phyloP scores from a whole-genome alignment of 1,284 basidiomycete genomes.

The Moesziomyces sp. region DNA sequence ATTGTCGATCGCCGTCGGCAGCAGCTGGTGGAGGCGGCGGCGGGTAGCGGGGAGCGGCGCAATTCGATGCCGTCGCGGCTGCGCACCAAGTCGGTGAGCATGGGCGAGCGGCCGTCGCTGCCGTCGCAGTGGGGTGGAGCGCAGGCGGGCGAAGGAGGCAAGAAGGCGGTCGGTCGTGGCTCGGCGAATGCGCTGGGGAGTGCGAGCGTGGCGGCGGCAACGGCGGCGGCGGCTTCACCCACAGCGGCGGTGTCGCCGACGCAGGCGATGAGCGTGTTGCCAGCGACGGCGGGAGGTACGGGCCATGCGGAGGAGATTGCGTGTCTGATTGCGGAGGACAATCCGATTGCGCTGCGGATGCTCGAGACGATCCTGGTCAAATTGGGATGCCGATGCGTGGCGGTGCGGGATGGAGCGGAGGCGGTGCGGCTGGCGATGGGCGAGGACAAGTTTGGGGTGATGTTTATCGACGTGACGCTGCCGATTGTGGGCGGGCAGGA shows the following conservation, averaged over 20 bases:
- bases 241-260: conserved; percentile 32
- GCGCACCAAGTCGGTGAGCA: conserved; percentile 80
- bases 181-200: not conserved
- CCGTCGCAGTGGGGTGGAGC: conserved; percentile 34
- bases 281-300: conserved; percentile 8
- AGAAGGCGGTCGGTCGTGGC: conserved; percentile 12
- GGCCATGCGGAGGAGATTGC: conserved; percentile 73
- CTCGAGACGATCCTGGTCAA: conserved; percentile 91
- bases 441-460: conserved; percentile 80
- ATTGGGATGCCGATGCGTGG: conserved; percentile 90
- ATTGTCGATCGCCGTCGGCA: conserved; percentile 65
- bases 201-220: not conserved
- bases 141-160: conserved; percentile 15
- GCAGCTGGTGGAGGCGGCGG: conserved; percentile 73
- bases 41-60: conserved; percentile 71
- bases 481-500: conserved; percentile 92
- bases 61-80: conserved; percentile 88
- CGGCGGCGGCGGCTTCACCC: conserved; percentile 9
- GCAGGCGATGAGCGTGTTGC: conserved; percentile 11
- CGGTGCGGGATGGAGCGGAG: conserved; percentile 94
- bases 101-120: conserved; percentile 35
- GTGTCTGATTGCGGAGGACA: conserved; percentile 94
- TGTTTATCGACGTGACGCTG: conserved; percentile 89
- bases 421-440: conserved; percentile 96
- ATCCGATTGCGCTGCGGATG: conserved; percentile 75